Conservation (phyloP, 2,329 filamentous ascomycete species). For the Trichoderma koningiopsis region DNA sequence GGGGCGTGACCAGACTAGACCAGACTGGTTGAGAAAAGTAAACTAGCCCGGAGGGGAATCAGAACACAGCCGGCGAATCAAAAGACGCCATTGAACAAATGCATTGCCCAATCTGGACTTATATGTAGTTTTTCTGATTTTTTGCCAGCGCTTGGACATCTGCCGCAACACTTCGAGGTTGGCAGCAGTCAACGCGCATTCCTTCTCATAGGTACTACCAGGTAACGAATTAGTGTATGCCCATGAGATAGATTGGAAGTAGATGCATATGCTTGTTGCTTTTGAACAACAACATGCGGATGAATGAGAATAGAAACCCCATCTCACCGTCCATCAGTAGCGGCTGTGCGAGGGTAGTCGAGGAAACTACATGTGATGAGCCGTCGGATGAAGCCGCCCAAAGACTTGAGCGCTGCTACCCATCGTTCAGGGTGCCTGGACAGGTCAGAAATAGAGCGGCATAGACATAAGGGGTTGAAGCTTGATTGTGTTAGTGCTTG, state of each 20-base stretch:
- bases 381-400: constrained; percentile 12
- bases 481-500: neutral
- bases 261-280: neutral
- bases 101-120: constrained; percentile 11
- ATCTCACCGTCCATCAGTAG: neutral
- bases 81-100: neutral
- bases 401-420: constrained; percentile 2
- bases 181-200: neutral
- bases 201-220: neutral
- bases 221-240: neutral
- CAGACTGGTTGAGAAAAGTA: constrained; percentile 21
- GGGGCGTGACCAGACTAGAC: neutral
- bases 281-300: neutral
- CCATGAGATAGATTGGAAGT: neutral
- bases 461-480: neutral
- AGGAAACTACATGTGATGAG: neutral
- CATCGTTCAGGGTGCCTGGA: neutral
- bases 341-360: constrained; percentile 19
- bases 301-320: neutral
- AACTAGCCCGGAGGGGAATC: constrained; percentile 12
- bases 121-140: neutral
- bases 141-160: neutral
- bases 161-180: neutral
- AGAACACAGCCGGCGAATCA: neutral
- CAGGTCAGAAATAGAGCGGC: neutral